Conservation (phyloP, 2,329 filamentous ascomycete genomes). For the Aspergillus aculeatinus region DNA sequence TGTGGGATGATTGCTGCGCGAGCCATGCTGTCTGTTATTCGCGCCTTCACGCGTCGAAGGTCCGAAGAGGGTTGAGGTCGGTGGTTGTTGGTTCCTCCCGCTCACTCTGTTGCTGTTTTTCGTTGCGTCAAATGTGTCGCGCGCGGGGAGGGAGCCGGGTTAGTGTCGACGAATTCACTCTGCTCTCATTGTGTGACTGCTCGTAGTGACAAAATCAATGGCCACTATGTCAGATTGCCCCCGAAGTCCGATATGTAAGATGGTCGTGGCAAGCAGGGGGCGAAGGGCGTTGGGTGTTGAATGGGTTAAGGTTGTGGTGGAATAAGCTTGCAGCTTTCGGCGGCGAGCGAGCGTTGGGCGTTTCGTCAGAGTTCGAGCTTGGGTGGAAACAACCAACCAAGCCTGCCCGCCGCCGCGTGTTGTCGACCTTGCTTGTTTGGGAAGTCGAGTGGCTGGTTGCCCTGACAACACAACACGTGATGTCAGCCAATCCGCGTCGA, state of each 20-base stretch:
- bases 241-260: not conserved
- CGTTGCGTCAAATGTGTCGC: not conserved
- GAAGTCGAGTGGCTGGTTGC: constrained; percentile 2
- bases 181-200: not conserved
- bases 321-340: not conserved
- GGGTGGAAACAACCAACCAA: not conserved
- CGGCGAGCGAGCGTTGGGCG: not conserved
- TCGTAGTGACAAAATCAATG: not conserved
- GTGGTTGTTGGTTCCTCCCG: not conserved
- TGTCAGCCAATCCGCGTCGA: not conserved
- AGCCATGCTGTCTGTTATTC: constrained; percentile 19
- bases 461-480: constrained; percentile 13
- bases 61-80: not conserved
- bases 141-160: not conserved
- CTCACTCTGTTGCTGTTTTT: not conserved
- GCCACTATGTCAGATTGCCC: not conserved
- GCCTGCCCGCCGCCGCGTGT: constrained; percentile 5
- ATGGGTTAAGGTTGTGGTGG: not conserved
- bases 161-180: not conserved
- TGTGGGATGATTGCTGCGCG: constrained; percentile 27
- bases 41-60: not conserved
- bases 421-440: constrained; percentile 14
- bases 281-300: not conserved
- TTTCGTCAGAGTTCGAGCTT: not conserved
- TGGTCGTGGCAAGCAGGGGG: not conserved